Evolutionary conservation across 2,329 filamentous ascomycete species (phyloP), one percentile per base, ranked within the genome.

Genomic region (Trematosphaeria pertusa): DNA sequence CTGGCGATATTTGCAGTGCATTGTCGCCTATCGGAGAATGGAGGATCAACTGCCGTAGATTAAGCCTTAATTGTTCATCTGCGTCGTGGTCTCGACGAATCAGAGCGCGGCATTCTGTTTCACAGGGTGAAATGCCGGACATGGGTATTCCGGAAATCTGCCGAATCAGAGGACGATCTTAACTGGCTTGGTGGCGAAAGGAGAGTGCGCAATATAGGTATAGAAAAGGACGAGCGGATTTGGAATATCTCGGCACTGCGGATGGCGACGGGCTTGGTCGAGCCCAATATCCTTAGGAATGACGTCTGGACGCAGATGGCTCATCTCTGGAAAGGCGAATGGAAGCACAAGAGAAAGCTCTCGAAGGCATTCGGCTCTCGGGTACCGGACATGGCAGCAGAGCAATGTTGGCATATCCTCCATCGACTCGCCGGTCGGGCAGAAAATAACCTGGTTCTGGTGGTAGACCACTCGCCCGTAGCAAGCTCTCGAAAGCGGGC

Each of bases 11-110:
- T 43, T 31, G 4, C 37, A 5, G 31, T 12, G 37, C 37, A 43
- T 50, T 37, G 21, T 52, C 37, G 41, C 48, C 47, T 47, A 49
- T 58, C 43, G 49, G 31, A 42, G 18, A 15, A 30, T 45, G 39
- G 18, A 37, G 35, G 43, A 21, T 46, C 43, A 56, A 56, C 48
- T 58, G 52, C 52, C 57, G 57, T 46, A 58, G 26, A 60, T 54
- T 60, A 48, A 53, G 43, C 42, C 50, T 53, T 54, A 21, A 60
- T 52, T 54, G 48, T 49, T 54, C 40, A 52, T 60, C 36, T 54
- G 49, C 36, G 18, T 26, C 7, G 17, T 4, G 11, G 5, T 17
- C 17, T 33, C 14, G 35, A 37, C 50, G 50, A 57, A 57, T 54
- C 19, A 48, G 17, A 33, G 14, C 11, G 24, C 18, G n/a, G 10